Conservation (phyloP, 2,329 filamentous ascomycete genomes). For the Akanthomyces muscarius region DNA sequence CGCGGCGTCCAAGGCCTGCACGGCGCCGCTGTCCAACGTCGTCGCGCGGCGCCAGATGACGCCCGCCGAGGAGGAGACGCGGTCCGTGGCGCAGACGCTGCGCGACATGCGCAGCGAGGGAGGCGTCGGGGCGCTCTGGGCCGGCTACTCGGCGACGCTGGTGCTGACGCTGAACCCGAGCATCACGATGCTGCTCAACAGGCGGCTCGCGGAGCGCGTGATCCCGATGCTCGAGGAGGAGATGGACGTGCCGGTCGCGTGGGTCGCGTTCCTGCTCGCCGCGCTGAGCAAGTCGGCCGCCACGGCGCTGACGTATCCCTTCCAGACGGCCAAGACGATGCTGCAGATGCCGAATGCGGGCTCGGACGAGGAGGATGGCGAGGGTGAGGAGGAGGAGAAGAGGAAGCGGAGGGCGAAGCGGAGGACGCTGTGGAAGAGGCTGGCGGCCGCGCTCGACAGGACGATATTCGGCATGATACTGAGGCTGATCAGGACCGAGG, state of each 20-base stretch:
- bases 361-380: constrained; percentile 1
- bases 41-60: constrained; percentile 78
- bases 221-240: constrained; percentile 46
- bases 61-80: constrained; percentile 26
- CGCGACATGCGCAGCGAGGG: constrained; percentile 62
- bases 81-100: constrained; percentile 54
- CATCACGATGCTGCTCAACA: constrained; percentile 80
- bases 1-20: constrained; percentile 69
- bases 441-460: constrained; percentile 28
- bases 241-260: constrained; percentile 34
- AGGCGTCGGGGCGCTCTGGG: constrained; percentile 72
- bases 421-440: constrained; percentile 17
- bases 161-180: constrained; percentile 81
- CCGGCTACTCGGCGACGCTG: constrained; percentile 77
- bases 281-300: constrained; percentile 76
- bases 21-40: constrained; percentile 76
- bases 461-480: constrained; percentile 63
- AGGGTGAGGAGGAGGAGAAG: constrained; percentile 2
- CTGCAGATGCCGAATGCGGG: constrained; percentile 55
- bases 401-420: constrained; percentile 13
- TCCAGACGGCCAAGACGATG: constrained; percentile 78
- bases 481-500: constrained; percentile 58
- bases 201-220: constrained; percentile 59
- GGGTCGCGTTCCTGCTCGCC: constrained; percentile 50
- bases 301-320: constrained; percentile 75